Conservation (phyloP, 306 rosid genomes). For the Quercus dentata region DNA sequence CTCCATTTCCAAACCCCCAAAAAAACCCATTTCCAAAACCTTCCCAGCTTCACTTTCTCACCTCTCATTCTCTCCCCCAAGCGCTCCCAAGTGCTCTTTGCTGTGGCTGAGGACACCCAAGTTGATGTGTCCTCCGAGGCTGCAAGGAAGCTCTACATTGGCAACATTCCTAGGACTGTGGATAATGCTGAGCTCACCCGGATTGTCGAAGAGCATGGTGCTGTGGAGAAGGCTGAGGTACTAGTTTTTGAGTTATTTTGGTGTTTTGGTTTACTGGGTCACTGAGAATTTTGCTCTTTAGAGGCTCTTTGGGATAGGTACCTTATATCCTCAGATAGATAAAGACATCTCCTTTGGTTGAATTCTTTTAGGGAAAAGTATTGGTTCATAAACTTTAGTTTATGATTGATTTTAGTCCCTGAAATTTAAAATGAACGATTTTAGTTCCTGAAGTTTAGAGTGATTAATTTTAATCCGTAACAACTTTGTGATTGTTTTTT, state of each 20-base stretch:
- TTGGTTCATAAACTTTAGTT: too few species aligned
- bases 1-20: constrained; percentile 27
- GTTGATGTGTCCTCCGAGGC: constrained; percentile 39
- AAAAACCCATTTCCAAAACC: constrained; percentile 25
- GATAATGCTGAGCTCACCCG: constrained; percentile 57
- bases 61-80: constrained; percentile 7
- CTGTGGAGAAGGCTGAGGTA: constrained; percentile 89
- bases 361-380: too few species aligned
- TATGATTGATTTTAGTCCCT: too few species aligned
- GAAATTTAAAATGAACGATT: too few species aligned
- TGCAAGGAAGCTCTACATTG: constrained; percentile 69
- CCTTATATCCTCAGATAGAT: too few species aligned
- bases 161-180: constrained; percentile 81
- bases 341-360: too few species aligned
- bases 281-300: too few species aligned
- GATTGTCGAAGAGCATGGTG: constrained; percentile 77
- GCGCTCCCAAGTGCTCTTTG: constrained; percentile 31
- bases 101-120: constrained; percentile 57
- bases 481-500: too few species aligned
- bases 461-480: too few species aligned
- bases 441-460: too few species aligned
- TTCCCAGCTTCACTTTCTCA: constrained; percentile 22
- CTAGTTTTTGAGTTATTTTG: not conserved
- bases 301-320: too few species aligned
- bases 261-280: too few species aligned